Conservation (phyloP, 2,329 filamentous ascomycete species). For the Pseudogymnoascus sp. region DNA sequence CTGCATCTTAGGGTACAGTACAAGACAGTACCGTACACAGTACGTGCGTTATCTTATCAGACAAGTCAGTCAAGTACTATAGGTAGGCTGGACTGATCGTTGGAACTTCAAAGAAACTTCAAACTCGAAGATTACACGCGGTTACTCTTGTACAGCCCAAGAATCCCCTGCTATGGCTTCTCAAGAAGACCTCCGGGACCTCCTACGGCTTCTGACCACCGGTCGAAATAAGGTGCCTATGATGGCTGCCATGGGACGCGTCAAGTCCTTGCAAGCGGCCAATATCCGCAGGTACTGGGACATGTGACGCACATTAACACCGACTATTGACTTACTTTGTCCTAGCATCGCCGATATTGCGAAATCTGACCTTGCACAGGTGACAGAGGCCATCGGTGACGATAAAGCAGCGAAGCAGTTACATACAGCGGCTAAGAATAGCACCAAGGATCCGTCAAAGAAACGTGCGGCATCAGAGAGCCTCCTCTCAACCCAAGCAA, state of each 20-base stretch:
- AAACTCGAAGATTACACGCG: neutral
- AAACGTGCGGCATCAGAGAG: constrained; percentile 20
- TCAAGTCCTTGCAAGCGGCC: constrained; percentile 47
- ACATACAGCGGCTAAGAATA: constrained; percentile 25
- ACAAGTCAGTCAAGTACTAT: neutral
- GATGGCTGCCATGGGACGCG: constrained; percentile 49
- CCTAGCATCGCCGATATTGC: constrained; percentile 26
- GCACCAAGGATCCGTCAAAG: constrained; percentile 16
- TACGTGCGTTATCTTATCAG: neutral
- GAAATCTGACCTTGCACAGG: constrained; percentile 18
- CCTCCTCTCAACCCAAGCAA: constrained; percentile 18
- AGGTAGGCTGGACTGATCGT: neutral
- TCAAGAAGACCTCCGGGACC: constrained; percentile 51
- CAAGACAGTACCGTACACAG: neutral
- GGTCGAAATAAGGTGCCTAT: constrained; percentile 46
- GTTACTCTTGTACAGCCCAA: neutral
- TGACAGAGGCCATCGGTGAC: constrained; percentile 23
- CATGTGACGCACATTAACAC: constrained; percentile 1
- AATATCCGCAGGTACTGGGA: constrained; percentile 44
- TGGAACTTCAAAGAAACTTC: neutral
- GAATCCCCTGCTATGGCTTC: constrained; percentile 37
- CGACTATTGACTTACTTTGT: constrained; percentile 12
- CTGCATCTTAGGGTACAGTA: neutral
- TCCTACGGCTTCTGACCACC: constrained; percentile 50
- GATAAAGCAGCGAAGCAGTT: constrained; percentile 28